These are phyloP conservation scores for Cladosporium velox DNA, from an alignment of 2,329 filamentous ascomycete species.

Conservation along the genomic window DNA sequence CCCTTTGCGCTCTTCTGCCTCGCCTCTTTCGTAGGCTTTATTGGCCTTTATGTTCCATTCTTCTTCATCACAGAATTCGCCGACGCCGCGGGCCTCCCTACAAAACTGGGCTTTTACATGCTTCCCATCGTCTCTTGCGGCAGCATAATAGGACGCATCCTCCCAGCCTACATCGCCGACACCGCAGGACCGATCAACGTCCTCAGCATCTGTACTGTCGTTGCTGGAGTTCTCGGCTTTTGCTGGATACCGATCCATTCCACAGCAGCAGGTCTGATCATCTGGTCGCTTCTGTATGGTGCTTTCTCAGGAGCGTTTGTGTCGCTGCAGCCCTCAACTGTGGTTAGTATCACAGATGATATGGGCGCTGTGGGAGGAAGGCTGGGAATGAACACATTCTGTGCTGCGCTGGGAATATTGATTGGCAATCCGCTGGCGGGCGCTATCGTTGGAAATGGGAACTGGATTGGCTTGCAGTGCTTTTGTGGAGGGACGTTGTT, in stretches of 20 bases:
- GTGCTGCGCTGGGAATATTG: conserved; percentile 28
- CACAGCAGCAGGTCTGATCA: conserved; percentile 33
- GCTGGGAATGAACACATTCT: conserved; percentile 32
- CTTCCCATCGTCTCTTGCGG: conserved; percentile 40
- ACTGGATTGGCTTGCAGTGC: conserved; percentile 28
- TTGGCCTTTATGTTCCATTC: conserved; percentile 44
- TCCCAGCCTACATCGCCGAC: conserved; percentile 56
- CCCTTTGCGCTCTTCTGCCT: conserved; percentile 38
- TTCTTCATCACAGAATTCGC: conserved; percentile 44
- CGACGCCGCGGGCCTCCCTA: conserved; percentile 29
- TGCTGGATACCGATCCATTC: conserved; percentile 56
- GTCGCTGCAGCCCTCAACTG: conserved; percentile 38
- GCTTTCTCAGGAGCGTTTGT: conserved; percentile 44
- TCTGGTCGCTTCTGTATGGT: conserved; percentile 37
- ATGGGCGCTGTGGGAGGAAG: conserved; percentile 31
- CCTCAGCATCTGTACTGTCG: conserved; percentile 42
- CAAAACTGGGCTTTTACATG: conserved; percentile 39
- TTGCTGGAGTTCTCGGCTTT: conserved; percentile 51
- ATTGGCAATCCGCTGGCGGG: conserved; percentile 34
- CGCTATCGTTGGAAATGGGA: conserved; percentile 22
- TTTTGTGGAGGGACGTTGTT: conserved; percentile 31
- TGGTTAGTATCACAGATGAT: conserved; percentile 39
- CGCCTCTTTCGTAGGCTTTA: conserved; percentile 37
- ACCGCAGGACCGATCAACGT: conserved; percentile 56
- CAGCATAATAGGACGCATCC: conserved; percentile 37